Evolutionary conservation across 2,329 filamentous ascomycete species (phyloP), one percentile per base, ranked within the genome.

Genomic region (Rhynchosporium graminicola): DNA sequence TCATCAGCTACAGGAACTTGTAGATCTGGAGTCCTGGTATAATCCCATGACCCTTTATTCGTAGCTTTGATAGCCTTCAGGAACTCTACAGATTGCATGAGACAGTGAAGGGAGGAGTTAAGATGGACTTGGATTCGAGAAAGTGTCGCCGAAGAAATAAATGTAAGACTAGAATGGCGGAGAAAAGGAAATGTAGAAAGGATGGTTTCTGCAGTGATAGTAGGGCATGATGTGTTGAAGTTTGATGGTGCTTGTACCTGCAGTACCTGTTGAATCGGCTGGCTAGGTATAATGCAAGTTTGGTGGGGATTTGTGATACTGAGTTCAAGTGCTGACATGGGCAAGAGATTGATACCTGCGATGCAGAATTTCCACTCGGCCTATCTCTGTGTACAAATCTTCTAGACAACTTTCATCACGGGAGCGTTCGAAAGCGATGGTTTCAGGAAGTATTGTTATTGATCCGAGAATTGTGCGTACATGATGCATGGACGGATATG

Each of bases 91-190:
- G 71, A 71, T 28, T 72, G 66, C 9, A 74, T 67, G 9, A 75
- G 67, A 26, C 59, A 61, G 6, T 71, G 67, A 5, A 75, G 61
- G 45, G 74, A 75, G 0, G 13, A 42, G 57, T 72, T 68, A 9
- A 78, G 71, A 36, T 72, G 66, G 57, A 31, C 67, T 67, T 7
- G 73, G 68, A 26, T 65, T 70, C 15, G 70, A 54, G 1, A 79
- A 73, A 0, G 74, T 74, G 7, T 77, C 73, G 50, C 71, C 74
- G 36, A 80, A 74, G 48, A 74, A 70, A 59, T 77, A 74, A 70
- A 59, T 77, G 74, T 3, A 77, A 67, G 31, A 74, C 74, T 0
- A 74, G 58, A 1, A 71, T 13, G 0, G 65, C 67, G 0, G 74
- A 71, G 60, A 75, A 76, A 0, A 75, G 59, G 48, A 75, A 75